phyloP scores from a whole-genome alignment of 306 rosid genomes.

The Ceratonia siliqua region DNA sequence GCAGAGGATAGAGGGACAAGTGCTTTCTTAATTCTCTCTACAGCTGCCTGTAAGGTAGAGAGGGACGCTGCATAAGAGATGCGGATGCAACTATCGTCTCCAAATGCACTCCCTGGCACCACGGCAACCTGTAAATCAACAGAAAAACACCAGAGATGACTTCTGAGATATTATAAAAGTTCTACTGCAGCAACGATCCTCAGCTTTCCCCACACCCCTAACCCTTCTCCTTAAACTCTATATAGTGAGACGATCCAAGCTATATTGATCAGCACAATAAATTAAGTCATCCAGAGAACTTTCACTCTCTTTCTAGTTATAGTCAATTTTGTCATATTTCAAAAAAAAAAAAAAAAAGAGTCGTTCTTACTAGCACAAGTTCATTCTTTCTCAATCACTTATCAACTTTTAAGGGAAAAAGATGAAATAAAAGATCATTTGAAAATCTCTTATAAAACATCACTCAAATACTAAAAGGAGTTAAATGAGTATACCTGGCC shows the following conservation, averaged over 20 bases:
- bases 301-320: background rate
- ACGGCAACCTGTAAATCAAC: conserved; percentile 74
- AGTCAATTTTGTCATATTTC: background rate
- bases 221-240: background rate
- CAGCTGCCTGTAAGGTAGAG: conserved; percentile 71
- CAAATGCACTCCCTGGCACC: conserved; percentile 93
- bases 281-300: background rate
- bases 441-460: background rate
- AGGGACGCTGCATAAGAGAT: conserved; percentile 92
- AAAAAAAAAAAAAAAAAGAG: background rate
- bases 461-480: background rate
- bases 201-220: background rate
- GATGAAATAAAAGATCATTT: background rate
- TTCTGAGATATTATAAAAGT: background rate
- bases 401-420: background rate
- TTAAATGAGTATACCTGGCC: conserved; percentile 68
- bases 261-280: background rate
- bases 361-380: background rate
- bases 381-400: background rate
- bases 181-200: background rate
- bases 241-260: background rate
- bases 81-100: conserved; percentile 84
- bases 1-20: conserved; percentile 49
- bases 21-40: conserved; percentile 81
- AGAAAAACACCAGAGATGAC: conserved; percentile 14